Conservation (phyloP, 1,139 yeast species). For the Lodderomyces metapsilosis region DNA sequence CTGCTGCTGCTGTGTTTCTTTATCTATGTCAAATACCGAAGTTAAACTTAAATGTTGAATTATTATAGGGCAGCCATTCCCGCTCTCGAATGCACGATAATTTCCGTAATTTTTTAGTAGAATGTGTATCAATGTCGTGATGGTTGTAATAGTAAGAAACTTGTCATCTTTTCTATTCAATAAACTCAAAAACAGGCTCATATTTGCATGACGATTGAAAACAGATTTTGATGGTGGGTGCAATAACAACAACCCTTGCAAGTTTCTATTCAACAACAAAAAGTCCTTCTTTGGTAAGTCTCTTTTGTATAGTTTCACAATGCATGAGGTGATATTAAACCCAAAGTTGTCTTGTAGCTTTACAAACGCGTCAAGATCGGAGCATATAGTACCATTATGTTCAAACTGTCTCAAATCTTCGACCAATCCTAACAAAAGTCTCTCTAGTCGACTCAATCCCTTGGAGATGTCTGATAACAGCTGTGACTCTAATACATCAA, state of each 20-base stretch:
- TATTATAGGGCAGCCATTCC: constrained; percentile 56
- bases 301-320: constrained; percentile 27
- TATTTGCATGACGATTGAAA: constrained; percentile 35
- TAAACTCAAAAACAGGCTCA: constrained; percentile 30
- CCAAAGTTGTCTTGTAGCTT: constrained; percentile 52
- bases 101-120: constrained; percentile 57
- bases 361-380: constrained; percentile 35
- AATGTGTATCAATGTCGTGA: constrained; percentile 60
- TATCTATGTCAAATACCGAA: constrained; percentile 12
- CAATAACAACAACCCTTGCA: constrained; percentile 63
- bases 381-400: constrained; percentile 15
- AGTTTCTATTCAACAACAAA: constrained; percentile 37
- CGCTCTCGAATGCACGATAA: constrained; percentile 58
- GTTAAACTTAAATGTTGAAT: constrained; percentile 39
- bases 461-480: not conserved
- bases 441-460: constrained; percentile 20
- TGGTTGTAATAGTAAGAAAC: constrained; percentile 37
- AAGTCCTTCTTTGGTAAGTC: constrained; percentile 12
- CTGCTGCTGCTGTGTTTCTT: not conserved
- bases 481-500: not conserved
- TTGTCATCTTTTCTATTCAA: constrained; percentile 18
- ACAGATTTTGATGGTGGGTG: constrained; percentile 57
- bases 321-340: constrained; percentile 44
- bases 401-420: constrained; percentile 25
- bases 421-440: constrained; percentile 20